Percentiles rank a stretch among this genome's conserved stretches.
Conservation (phyloP, 78 protist species). For the Emiliania huxleyi region DNA sequence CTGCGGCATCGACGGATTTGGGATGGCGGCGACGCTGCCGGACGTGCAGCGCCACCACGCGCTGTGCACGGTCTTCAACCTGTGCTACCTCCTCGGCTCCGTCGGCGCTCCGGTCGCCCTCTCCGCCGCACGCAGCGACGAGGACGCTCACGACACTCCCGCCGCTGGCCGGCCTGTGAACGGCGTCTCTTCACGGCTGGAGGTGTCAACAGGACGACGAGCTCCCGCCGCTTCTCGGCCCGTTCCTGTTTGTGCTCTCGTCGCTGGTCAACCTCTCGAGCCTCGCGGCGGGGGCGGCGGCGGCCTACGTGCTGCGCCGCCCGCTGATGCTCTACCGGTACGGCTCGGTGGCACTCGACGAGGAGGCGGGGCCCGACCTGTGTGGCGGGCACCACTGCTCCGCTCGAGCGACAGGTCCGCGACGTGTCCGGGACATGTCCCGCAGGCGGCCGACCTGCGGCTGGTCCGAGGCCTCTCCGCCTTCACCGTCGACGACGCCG, state of each 20-base stretch:
- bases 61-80: conserved; percentile 10
- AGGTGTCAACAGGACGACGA: neutral
- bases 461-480: too few relatives aligned
- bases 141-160: too few relatives aligned
- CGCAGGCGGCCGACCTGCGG: too few relatives aligned
- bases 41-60: neutral
- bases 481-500: neutral
- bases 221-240: neutral
- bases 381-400: too few relatives aligned
- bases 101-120: neutral
- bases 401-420: too few relatives aligned
- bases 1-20: neutral
- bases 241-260: neutral
- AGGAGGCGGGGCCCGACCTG: too few relatives aligned
- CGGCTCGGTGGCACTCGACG: neutral
- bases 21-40: neutral
- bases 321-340: neutral
- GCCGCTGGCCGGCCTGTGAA: too few relatives aligned
- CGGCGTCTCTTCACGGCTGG: neutral
- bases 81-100: neutral
- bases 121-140: too few relatives aligned
- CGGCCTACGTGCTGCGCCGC: neutral
- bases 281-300: neutral
- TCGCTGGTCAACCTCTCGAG: neutral
- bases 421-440: too few relatives aligned